Base-by-base conservation (phyloP, 2,329 filamentous ascomycete species). In the Hypocreales sp. region DNA sequence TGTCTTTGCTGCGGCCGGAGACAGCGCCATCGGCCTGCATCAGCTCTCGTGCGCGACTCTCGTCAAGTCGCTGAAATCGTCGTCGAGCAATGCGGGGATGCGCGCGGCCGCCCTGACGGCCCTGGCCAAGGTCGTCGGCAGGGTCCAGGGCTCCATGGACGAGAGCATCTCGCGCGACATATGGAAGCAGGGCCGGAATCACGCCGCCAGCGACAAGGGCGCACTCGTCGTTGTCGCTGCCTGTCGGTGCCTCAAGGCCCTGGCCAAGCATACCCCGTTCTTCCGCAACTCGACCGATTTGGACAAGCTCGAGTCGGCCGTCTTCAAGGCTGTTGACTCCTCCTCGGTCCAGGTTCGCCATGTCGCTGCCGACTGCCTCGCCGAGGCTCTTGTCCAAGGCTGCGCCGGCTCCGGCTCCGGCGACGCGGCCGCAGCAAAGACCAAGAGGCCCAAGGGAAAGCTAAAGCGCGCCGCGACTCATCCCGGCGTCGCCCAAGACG, bases 261-360 rank as follows among this genome's bases (percentile, higher is more conserved):
- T 95, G 26, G 58, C 79, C 14, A 74, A 68, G 31, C 60, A 68
- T 34, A 94, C 86, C 0, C 53, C 67, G 0, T 92, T 81, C 47
- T 95, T 95, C 45, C 76, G 84, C 45, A 92, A 92, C 44, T 72
- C 78, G 10, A 76, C 67, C 47, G 90, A 98, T 46, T 93, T 92
- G 44, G 90, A 98, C 39, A 83, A 79, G 47, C 55, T 95, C 13
- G 84, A 87, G 51, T 69, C 68, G 19, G 72, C 78, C 5, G 58
- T 92, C 11, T 90, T 84, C 67, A 95, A 92, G 51, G 69, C 78
- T 1, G 77, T 92, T 33, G 90, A 98, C 40, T 86, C 77, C 20
- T 53, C 72, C 2, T 79, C 76, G 26, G 56, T 74, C 1, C 66
- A 75, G 16, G 82, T 92, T 27, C 71, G 90, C 33, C 80, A 87